Conservation (phyloP, 306 rosid species). For the Prunus dulcis region DNA sequence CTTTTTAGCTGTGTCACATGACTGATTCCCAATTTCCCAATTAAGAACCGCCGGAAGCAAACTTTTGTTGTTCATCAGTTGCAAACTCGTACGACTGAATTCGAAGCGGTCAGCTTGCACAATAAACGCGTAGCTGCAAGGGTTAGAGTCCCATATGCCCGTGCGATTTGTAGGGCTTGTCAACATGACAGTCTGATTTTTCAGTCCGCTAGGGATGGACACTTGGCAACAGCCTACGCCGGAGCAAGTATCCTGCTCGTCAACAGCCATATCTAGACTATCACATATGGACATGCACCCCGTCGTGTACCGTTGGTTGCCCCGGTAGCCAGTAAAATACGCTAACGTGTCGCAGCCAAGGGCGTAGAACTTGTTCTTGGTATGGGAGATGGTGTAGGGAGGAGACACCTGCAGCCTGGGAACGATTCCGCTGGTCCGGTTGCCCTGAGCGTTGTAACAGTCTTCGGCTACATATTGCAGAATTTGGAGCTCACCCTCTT, state of each 20-base stretch:
- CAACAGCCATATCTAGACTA: neutral
- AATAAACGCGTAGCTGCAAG: constrained; percentile 25
- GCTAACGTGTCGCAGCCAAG: constrained; percentile 18
- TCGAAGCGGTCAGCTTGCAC: constrained; percentile 15
- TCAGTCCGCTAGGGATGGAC: constrained; percentile 19
- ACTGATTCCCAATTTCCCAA: constrained; percentile 15
- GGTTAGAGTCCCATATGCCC: neutral
- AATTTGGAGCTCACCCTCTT: neutral
- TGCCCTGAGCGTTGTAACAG: neutral
- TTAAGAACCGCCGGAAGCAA: constrained; percentile 14
- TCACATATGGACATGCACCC: neutral
- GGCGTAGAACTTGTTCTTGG: constrained; percentile 3
- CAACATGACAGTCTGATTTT: neutral
- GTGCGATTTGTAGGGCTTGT: neutral
- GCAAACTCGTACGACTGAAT: neutral
- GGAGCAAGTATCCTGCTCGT: neutral
- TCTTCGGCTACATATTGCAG: neutral
- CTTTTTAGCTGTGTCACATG: neutral
- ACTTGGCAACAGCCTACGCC: constrained; percentile 20
- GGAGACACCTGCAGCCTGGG: neutral
- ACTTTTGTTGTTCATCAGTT: neutral
- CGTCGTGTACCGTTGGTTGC: neutral
- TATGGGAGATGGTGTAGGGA: neutral
- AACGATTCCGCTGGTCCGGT: rapidly evolving
- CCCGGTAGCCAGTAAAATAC: neutral